Base-by-base conservation (phyloP, 2,329 filamentous ascomycete species). In the Ceratocystis albifundus region DNA sequence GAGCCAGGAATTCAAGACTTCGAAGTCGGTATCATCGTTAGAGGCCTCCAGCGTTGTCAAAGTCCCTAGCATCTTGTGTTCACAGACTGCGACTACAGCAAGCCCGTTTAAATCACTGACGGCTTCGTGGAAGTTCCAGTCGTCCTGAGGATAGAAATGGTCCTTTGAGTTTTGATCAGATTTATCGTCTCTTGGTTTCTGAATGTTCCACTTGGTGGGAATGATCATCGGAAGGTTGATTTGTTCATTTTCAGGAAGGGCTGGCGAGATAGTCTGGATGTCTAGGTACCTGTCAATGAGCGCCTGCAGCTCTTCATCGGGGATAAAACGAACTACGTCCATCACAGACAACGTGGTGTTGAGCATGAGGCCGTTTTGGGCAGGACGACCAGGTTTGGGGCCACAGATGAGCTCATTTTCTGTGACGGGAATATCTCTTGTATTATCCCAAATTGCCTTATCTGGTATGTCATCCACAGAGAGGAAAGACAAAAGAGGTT, bases 21-120 rank as follows among this genome's bases (percentile, higher is more conserved):
- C 6, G 20, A 22, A 10, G n/a, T 20, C 48, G 1, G 45, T 25
- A 8, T 20, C 7, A 15, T 32, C 1, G 30, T 22, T 8, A n/a
- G 20, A 66, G 8, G 20, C 59, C 10, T 7, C 62, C 20, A 74
- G 62, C 1, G 70, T 70, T 1, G 61, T 64, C 5, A 72, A 61
- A 1, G 70, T 71, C n/a, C 70, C 69, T 2, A 55, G 44, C 32
- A 67, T 28, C 6, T 59, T 53, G 50, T 71, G 69, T 20, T 74
- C 71, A 17, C 70, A 71, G 20, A 71, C 71, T 22, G 72, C 70
- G 4, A 70, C 70, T 30, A 74, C 30, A 12, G 69, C 71, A 48
- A 73, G 68, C 5, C 71, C 70, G 20, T 74, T 74, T 8, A 74
- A 67, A 46, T 74, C 72, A 44, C 71, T 71, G 20, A 74, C 72